Evolutionary conservation across 169 alveolate genomes (phyloP), one percentile per base, ranked within the genome.

Genomic region (Plasmodium yoelii): DNA sequence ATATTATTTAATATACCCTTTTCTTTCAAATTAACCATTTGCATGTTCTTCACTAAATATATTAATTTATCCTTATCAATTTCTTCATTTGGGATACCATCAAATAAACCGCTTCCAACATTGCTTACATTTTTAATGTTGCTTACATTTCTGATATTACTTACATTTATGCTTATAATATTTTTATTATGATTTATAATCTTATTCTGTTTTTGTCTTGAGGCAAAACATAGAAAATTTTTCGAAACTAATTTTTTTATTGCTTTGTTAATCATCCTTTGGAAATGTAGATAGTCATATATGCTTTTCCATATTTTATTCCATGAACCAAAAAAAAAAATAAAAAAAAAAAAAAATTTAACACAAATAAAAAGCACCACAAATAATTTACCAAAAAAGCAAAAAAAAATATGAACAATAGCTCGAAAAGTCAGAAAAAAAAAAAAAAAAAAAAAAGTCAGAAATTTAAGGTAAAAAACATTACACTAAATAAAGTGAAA

Each of bases 31-130:
- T 82, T n/a, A 5, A 82, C 28, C 51, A 82, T 68, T 39, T 82
- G 77, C n/a, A 82, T 82, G 44, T 67, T 82, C 72, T 82, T 82
- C 61, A 82, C 46, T 67, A 82, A 19, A 59, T 67, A 82, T 3
- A 82, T 56, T 46, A 82, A 12, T 46, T 82, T 82, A 1, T 82
- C 75, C 47, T 82, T 82, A 39, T 60, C 26, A 12, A 82, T 65
- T 6, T 53, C 75, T 8, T 65, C 80, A 2, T 46, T 13, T 12
- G 15, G 5, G 22, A 18, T 53, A 1, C 19, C 57, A 5, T 47
- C 53, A 18, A n/a, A 47, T 28, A 39, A 46, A 28, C 13, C 57
- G 7, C 4, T 34, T 34, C 42, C n/a, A n/a, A 46, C 26, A 55
- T 49, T 24, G 12, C 42, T 47, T 44, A n/a, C 47, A 18, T 57